Base-by-base conservation (phyloP, 495 filamentous ascomycete genomes). In the Barbatosphaeria neglecta region DNA sequence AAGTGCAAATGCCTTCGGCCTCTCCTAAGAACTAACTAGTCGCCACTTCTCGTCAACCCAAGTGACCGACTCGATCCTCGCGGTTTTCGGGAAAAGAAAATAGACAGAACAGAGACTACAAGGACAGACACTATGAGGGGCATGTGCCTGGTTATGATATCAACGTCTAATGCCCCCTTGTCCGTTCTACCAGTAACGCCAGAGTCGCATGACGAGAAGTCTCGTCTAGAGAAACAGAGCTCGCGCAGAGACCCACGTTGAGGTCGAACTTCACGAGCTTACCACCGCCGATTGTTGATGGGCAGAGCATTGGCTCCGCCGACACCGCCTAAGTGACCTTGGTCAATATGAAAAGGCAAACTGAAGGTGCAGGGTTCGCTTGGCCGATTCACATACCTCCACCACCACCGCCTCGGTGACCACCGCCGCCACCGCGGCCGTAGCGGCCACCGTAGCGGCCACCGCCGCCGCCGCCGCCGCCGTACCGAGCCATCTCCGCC, bases 401-500 rank as follows among this genome's bases (percentile, higher is more conserved):
- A 58, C 51, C 48, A 60, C 59, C 61, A 35, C 62, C 62, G 48
- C 62, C 60, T n/a, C n/a, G n/a, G 50, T 45, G 52, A 28, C 61
- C 61, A 43, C 61, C 60, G 44, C 82, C 70, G 51, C 86, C 79
- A 35, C 77, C 76, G 50, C 83, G 72, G 55, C 81, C 74, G 57
- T 79, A 67, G 58, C 76, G 71, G 45, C 83, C 73, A 50, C 84
- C 79, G 50, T 77, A 76, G 46, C 80, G 76, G 54, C 81, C 68
- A 58, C 83, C 76, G 50, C 83, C 75, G 45, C 88, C 86, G 52
- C 90, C 90, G 43, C 90, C 87, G 50, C 89, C 87, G 59, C 86
- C 73, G 66, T 88, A 95, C 62, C 92, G 86, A 46, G 81, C 82
- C 92, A 97, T 97, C 73, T 98, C 92, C 49, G 81, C 77, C 48